Conservation (phyloP, 139 green algal genomes). For the Coelastrella sp. region DNA sequence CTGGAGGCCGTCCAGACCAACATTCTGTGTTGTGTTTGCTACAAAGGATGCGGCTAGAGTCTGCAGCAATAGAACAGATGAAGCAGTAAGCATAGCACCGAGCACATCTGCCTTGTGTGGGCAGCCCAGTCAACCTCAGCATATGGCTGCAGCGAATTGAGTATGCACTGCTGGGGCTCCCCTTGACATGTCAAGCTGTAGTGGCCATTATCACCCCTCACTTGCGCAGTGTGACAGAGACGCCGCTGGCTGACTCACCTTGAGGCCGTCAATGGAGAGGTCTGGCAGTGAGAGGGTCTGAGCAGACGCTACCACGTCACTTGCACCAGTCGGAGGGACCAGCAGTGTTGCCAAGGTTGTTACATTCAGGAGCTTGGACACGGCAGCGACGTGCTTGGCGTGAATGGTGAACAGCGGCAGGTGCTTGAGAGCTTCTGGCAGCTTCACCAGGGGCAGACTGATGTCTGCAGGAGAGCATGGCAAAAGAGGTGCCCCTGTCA, state of each 20-base stretch:
- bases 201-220: too few species aligned
- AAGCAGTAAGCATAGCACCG: too few species aligned
- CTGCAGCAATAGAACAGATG: too few species aligned
- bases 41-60: not conserved
- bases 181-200: too few species aligned
- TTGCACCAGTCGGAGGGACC: not conserved
- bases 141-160: too few species aligned
- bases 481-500: not conserved
- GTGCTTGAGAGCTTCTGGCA: not conserved
- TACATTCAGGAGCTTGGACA: conserved; percentile 7
- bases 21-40: not conserved
- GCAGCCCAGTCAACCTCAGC: too few species aligned
- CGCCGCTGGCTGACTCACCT: not conserved
- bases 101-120: too few species aligned
- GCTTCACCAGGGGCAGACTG: conserved; percentile 5
- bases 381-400: not conserved
- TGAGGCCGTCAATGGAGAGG: not conserved
- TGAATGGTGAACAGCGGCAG: not conserved
- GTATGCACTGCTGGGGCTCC: too few species aligned
- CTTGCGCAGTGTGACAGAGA: too few species aligned
- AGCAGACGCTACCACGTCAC: not conserved
- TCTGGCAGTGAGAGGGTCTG: not conserved
- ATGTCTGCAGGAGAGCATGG: not conserved
- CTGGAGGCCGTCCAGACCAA: not conserved
- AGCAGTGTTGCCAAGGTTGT: not conserved